These are phyloP conservation scores for Byssoonygena ceratinophila DNA, from an alignment of 2,329 filamentous ascomycete species.

Conservation along the genomic window DNA sequence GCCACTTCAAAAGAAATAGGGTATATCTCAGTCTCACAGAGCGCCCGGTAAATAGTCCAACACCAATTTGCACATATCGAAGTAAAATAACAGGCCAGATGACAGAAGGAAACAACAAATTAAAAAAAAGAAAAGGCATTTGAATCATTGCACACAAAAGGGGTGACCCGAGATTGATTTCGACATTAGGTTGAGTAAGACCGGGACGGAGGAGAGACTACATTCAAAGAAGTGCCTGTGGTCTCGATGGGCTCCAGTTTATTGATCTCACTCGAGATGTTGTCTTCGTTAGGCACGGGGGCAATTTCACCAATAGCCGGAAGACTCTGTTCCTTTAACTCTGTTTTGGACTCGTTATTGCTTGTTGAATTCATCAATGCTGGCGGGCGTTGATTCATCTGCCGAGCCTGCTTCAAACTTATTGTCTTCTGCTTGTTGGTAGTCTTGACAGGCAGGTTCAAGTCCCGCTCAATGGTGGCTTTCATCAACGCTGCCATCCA, in stretches of 20 bases:
- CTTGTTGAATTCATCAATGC: constrained; percentile 59
- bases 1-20: constrained; percentile 3
- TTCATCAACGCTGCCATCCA: constrained; percentile 99
- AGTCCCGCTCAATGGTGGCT: constrained; percentile 89
- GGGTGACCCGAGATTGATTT: neutral
- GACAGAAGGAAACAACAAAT: constrained; percentile 14
- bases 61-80: constrained; percentile 3
- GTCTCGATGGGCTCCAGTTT: constrained; percentile 15
- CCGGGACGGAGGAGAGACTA: constrained; percentile 8
- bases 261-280: constrained; percentile 15
- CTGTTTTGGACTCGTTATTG: constrained; percentile 20
- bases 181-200: constrained; percentile 5
- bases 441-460: constrained; percentile 61
- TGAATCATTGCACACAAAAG: neutral
- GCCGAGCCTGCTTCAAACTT: constrained; percentile 73
- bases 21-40: constrained; percentile 9
- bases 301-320: constrained; percentile 27
- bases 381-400: constrained; percentile 80
- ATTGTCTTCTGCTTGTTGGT: constrained; percentile 98
- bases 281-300: neutral
- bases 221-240: constrained; percentile 12
- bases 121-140: constrained; percentile 5
- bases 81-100: constrained; percentile 6
- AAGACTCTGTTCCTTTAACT: constrained; percentile 20
- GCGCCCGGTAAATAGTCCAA: neutral